A percentile compares a stretch with the other conserved stretches of the same genome.
phyloP scores from a whole-genome alignment of 306 rosid species.

The Vicia villosa region DNA sequence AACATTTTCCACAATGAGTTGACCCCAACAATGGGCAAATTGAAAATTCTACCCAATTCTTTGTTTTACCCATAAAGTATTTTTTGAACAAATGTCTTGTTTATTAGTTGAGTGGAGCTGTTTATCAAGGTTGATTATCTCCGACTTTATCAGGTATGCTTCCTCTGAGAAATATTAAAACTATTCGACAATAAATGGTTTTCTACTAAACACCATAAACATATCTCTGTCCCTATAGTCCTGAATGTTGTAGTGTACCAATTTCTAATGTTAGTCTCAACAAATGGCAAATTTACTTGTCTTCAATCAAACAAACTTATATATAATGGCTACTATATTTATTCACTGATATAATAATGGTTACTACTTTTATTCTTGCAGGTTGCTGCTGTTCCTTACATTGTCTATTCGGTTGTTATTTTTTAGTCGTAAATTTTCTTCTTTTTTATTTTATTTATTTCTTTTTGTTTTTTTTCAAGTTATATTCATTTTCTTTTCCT shows the following conservation, averaged over 20 bases:
- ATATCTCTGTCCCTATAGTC: neutral
- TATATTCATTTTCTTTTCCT: slow-evolving; percentile 30
- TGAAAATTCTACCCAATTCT: slow-evolving; percentile 25
- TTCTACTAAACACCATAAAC: slow-evolving; percentile 20
- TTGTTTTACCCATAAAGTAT: slow-evolving; percentile 12
- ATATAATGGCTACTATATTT: slow-evolving; percentile 13
- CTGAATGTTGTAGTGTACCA: slow-evolving; percentile 14
- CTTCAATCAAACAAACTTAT: slow-evolving; percentile 7
- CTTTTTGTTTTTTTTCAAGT: slow-evolving; percentile 33
- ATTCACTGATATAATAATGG: neutral
- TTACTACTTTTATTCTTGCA: slow-evolving; percentile 39
- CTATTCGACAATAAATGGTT: slow-evolving; percentile 7
- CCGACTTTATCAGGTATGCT: slow-evolving; percentile 46
- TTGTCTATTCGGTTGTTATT: slow-evolving; percentile 52
- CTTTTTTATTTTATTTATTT: neutral
- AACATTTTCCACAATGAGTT: slow-evolving; percentile 74
- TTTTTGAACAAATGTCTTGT: slow-evolving; percentile 40
- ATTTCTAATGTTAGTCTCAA: neutral
- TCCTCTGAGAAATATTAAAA: slow-evolving; percentile 16
- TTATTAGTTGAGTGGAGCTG: slow-evolving; percentile 32
- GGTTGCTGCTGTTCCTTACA: slow-evolving; percentile 43
- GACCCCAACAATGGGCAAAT: slow-evolving; percentile 34
- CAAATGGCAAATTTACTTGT: slow-evolving; percentile 5
- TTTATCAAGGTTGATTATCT: slow-evolving; percentile 31
- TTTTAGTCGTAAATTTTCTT: slow-evolving; percentile 39